These are phyloP conservation scores for Apiospora aurea DNA, from an alignment of 2,329 filamentous ascomycete genomes.

Conservation along the genomic window DNA sequence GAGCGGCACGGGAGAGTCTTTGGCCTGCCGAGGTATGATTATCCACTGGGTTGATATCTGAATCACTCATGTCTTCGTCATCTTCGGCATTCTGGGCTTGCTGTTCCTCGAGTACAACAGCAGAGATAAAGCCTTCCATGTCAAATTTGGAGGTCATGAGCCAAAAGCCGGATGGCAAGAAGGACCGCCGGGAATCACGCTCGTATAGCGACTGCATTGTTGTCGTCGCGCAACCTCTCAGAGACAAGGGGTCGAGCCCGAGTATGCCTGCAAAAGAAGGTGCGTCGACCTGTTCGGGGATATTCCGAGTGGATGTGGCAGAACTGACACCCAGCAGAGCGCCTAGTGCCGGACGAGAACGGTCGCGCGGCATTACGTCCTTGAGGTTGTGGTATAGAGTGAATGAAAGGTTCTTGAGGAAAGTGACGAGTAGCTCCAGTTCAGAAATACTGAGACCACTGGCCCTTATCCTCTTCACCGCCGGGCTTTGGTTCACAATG, in stretches of 20 bases:
- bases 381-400: slow-evolving; percentile 84
- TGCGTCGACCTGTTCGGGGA: not conserved
- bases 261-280: slow-evolving; percentile 55
- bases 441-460: slow-evolving; percentile 76
- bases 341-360: slow-evolving; percentile 35
- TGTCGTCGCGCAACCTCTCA: slow-evolving; percentile 80
- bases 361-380: slow-evolving; percentile 54
- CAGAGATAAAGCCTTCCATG: slow-evolving; percentile 85
- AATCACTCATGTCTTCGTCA: slow-evolving; percentile 62
- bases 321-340: slow-evolving; percentile 33
- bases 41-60: slow-evolving; percentile 37
- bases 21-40: slow-evolving; percentile 57
- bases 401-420: slow-evolving; percentile 91
- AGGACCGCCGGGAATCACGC: slow-evolving; percentile 85
- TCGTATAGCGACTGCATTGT: slow-evolving; percentile 90
- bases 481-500: slow-evolving; percentile 46
- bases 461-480: slow-evolving; percentile 57
- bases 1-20: slow-evolving; percentile 66
- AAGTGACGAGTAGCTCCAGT: slow-evolving; percentile 76
- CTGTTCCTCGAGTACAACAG: slow-evolving; percentile 85
- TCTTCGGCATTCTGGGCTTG: slow-evolving; percentile 72
- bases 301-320: slow-evolving; percentile 25
- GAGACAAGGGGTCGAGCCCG: slow-evolving; percentile 78
- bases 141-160: slow-evolving; percentile 89
- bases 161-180: slow-evolving; percentile 87